Base-by-base conservation (phyloP, 2,329 filamentous ascomycete genomes). In the Alternaria triticina region DNA sequence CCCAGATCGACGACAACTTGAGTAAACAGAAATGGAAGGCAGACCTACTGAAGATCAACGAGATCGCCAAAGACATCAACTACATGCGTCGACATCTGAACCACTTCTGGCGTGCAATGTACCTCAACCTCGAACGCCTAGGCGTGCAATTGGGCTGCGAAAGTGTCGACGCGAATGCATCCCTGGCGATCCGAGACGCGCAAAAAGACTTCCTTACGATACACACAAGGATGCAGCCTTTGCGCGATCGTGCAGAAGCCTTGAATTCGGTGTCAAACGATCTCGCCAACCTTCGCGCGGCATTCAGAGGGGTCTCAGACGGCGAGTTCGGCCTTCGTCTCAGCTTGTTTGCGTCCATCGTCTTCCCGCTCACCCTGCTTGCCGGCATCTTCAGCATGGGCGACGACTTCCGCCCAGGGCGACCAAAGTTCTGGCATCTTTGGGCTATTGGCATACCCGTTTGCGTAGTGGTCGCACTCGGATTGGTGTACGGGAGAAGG, bases 131-230 rank as follows among this genome's bases (percentile, higher is more conserved):
- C 12, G 69, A 72, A 46, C 59, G 49, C 0, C 3, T 51, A 3
- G 49, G 49, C 2, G 49, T 51, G 3, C 49, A 51, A n/a, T 3
- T 23, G 11, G 49, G 49, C 3, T n/a, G 23, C 23, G 46, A 49
- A n/a, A 20, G 46, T 12, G 23, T 28, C 25, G 46, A 28, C 10
- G 10, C 5, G 17, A 1, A 49, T 1, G 25, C 46, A 4, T 49
- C 46, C 6, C 9, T 49, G 63, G 46, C 69, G 1, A 45, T 73
- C 3, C 23, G 33, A 4, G 67, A 62, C 50, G 70, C 68, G 6
- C 69, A 70, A 27, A 68, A 64, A 20, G 70, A 73, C 50, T 70
- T 73, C 33, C 51, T 70, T 5, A 63, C 69, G 0, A 59, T 72
- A 8, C 54, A 54, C 25, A 54, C 62, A 12, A 59, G 69, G 13